phyloP scores from a whole-genome alignment of 177 flowering plant genomes.

The Viscum album region DNA sequence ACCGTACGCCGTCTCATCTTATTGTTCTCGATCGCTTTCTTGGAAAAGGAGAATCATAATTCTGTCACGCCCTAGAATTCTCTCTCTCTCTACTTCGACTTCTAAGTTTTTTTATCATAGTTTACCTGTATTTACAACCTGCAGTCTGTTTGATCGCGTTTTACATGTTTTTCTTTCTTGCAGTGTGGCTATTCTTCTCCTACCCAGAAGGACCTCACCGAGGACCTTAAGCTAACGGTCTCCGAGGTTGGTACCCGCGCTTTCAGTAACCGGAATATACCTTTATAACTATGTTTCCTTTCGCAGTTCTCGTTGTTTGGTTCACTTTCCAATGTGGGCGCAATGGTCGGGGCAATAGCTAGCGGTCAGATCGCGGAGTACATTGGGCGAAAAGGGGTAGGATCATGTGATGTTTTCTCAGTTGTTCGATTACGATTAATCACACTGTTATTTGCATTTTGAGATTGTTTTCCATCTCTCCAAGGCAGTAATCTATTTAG shows the following conservation, averaged over 20 bases:
- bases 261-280: not conserved
- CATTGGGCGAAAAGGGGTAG: constrained; percentile 59
- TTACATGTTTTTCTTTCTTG: not conserved
- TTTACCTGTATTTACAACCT: no score
- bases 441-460: not conserved
- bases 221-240: constrained; percentile 30
- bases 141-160: not conserved
- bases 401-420: no score
- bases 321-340: constrained; percentile 55
- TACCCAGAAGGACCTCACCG: constrained; percentile 33
- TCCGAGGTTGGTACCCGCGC: constrained; percentile 27
- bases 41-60: not conserved
- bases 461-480: not conserved
- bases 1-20: constrained; percentile 24
- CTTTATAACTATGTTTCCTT: not conserved
- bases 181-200: constrained; percentile 56
- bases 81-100: no score
- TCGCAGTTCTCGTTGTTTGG: constrained; percentile 51
- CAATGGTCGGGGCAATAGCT: constrained; percentile 62
- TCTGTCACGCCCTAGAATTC: not conserved
- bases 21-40: not conserved
- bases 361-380: constrained; percentile 62
- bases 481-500: no score
- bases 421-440: no score
- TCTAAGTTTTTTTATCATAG: no score